A percentile compares a stretch with the other conserved stretches of the same genome.
Conservation (phyloP, 257 asterid species). For the Capsicum chinense region DNA sequence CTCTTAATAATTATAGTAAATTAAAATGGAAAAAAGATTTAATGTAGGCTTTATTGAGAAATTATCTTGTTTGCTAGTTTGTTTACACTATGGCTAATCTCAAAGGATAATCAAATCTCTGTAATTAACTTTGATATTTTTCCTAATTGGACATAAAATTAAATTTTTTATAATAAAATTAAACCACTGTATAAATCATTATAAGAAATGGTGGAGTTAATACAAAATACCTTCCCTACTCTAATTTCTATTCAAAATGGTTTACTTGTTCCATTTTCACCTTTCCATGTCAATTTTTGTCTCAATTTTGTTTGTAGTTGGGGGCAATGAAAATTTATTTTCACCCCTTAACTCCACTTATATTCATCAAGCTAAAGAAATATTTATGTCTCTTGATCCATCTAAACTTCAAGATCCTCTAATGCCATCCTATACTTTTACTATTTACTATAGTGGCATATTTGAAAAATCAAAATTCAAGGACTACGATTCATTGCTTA, state of each 20-base stretch:
- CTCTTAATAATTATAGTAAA: neutral
- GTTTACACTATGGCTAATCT: neutral
- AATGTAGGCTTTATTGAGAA: neutral
- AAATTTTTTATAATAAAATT: neutral
- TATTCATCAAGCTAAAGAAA: neutral
- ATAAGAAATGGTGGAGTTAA: neutral
- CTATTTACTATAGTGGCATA: neutral
- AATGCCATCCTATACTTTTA: neutral
- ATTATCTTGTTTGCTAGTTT: neutral
- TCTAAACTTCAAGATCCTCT: neutral
- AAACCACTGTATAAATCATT: neutral
- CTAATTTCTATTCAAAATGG: constrained; percentile 1
- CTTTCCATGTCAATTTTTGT: neutral
- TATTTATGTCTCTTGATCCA: constrained; percentile 23
- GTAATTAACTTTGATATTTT: neutral
- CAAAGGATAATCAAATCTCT: neutral
- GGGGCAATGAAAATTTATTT: neutral
- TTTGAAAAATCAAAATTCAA: neutral
- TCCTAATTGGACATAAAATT: neutral
- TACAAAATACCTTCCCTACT: neutral
- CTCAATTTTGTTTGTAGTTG: neutral
- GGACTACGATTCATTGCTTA: neutral
- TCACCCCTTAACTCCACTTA: neutral
- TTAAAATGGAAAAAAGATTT: neutral
- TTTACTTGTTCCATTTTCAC: neutral